Base-by-base conservation (phyloP, 2,329 filamentous ascomycete species). In the Neonectria ditissima region DNA sequence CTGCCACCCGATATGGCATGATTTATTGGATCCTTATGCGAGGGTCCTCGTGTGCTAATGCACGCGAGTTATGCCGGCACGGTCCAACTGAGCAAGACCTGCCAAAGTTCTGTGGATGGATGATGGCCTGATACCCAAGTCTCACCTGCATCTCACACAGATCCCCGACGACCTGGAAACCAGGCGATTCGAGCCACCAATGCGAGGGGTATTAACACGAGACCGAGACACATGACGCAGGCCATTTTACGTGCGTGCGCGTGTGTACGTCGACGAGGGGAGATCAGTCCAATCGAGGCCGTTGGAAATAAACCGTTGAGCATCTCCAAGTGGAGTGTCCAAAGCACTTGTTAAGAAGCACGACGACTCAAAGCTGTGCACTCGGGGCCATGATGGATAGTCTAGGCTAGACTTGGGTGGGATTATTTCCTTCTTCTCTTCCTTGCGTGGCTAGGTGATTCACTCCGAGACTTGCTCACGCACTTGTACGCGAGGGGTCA, bases 1-100 rank as follows among this genome's bases (percentile, higher is more conserved):
- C 44, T 34, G 7, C 48, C 59, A 32, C 53, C 50, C 59, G 52
- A 53, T 63, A 56, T 72, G 60, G 54, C 63, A 55, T 59, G 62
- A 69, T 65, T 59, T 20, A 62, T 64, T 65, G 55, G 50, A 50
- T 50, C 53, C 41, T 63, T 65, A 67, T 72, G 63, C 68, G 59
- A 69, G 66, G 61, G 52, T 44, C 24, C n/a, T 56, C 30, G 24
- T 61, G 55, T 69, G 56, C 50, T 54, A 51, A 59, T 67, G 67
- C 62, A 65, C 55, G 62, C 50, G 52, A 43, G 45, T 63, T 68
- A 60, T 62, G 45, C 39, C 55, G 50, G 55, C 50, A 54, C 51
- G 58, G 64, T 64, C 56, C 45, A 59, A 37, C 20, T 45, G 56
- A 28, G 50, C 30, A 70, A 44, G 41, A 30, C 39, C 50, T 37